A percentile compares a stretch with the other conserved stretches of the same genome.
Conservation (phyloP, 2,329 filamentous ascomycete species). For the Nigrograna mackinnonii region DNA sequence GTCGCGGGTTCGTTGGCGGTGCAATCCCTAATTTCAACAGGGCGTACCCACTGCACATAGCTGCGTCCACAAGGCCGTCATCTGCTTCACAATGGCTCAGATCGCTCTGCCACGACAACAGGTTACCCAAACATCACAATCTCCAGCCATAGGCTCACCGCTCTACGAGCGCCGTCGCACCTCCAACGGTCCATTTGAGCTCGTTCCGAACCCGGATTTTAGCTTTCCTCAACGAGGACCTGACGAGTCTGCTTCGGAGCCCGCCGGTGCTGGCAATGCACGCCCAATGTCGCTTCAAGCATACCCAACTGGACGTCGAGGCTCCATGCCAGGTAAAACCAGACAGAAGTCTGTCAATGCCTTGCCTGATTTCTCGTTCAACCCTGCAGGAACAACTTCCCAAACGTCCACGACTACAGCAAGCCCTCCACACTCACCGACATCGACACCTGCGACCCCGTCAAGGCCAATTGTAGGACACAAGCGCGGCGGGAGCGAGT, state of each 20-base stretch:
- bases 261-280: conserved; percentile 37
- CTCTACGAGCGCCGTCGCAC: conserved; percentile 40
- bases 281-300: conserved; percentile 42
- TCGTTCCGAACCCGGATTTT: conserved; percentile 53
- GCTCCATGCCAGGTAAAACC: conserved; percentile 34
- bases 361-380: conserved; percentile 54
- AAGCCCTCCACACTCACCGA: conserved; percentile 44
- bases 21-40: conserved; percentile 32
- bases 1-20: conserved; percentile 22
- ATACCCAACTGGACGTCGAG: conserved; percentile 35
- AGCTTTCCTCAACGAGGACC: conserved; percentile 48
- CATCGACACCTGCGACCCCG: conserved; percentile 47
- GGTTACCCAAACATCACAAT: conserved; percentile 40
- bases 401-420: conserved; percentile 27
- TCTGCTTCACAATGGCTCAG: conserved; percentile 37
- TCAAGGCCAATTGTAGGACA: conserved; percentile 63
- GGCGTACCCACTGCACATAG: conserved; percentile 19
- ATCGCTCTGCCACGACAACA: conserved; percentile 44
- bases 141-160: conserved; percentile 35
- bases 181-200: conserved; percentile 43
- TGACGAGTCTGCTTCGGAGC: conserved; percentile 25
- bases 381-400: conserved; percentile 44
- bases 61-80: conserved; percentile 25
- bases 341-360: conserved; percentile 48
- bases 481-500: conserved; percentile 80